Evolutionary conservation across 108 stramenopile genomes (phyloP).

Genomic region (Conticribra guillardii): DNA sequence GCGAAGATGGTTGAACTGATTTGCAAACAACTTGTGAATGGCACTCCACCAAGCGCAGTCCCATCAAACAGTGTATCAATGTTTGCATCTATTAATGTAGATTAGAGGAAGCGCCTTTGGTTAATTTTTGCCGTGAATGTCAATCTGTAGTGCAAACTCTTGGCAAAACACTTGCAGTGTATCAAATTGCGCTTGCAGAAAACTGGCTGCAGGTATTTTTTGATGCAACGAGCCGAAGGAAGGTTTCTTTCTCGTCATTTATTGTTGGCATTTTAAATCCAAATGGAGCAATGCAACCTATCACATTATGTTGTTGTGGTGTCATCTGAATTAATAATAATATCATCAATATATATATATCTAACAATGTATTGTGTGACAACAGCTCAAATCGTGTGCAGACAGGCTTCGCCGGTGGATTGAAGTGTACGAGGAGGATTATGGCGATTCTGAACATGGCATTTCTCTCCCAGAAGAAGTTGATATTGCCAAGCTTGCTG

Average conservation of each 20-base stretch:
- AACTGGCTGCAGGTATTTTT: neutral
- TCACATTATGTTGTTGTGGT: too few relatives aligned
- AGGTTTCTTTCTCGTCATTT: neutral
- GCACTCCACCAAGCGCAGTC: neutral
- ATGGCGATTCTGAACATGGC: too few relatives aligned
- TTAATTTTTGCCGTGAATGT: neutral
- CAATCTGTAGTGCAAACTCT: neutral
- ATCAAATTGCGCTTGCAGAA: neutral
- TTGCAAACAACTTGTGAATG: conserved; percentile 6
- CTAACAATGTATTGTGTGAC: too few relatives aligned
- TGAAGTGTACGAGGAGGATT: too few relatives aligned
- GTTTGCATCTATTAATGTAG: neutral
- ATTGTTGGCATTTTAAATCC: conserved; percentile 6
- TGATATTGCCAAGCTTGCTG: conserved; percentile 2
- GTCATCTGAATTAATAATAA: too few relatives aligned
- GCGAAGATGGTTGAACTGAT: neutral
- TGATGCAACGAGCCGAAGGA: neutral
- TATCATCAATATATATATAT: too few relatives aligned
- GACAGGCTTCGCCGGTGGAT: too few relatives aligned
- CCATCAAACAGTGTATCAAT: neutral
- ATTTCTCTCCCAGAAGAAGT: conserved; percentile 4
- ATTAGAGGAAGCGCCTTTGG: neutral
- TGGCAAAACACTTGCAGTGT: neutral
- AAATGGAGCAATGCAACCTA: neutral
- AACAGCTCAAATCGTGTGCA: too few relatives aligned